Percentiles rank a stretch among this genome's conserved stretches.
These are phyloP conservation scores for Phalaenopsis aphrodite DNA, from an alignment of 106 monocot species.

Conservation along the genomic window DNA sequence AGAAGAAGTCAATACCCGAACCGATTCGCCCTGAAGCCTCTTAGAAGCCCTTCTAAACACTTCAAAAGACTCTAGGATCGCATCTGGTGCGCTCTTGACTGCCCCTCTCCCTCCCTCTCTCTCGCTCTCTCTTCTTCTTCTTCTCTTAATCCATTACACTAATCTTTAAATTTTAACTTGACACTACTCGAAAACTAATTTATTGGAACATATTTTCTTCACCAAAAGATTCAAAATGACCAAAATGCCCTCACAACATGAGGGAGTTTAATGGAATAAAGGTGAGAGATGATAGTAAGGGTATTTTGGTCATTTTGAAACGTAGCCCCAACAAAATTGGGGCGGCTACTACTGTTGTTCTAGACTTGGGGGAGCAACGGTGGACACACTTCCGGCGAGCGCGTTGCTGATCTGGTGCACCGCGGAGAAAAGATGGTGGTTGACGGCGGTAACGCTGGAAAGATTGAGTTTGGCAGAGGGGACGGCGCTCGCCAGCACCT, in stretches of 20 bases:
- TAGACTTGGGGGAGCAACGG: background rate
- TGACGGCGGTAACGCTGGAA: constrained; percentile 72
- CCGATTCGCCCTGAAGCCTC: constrained; percentile 37
- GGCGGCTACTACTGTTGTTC: background rate
- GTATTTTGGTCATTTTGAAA: constrained; percentile 41
- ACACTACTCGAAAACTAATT: background rate
- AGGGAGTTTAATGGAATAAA: background rate
- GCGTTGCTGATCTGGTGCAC: constrained; percentile 66
- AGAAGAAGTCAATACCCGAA: constrained; percentile 99
- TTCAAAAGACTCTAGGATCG: constrained; percentile 18
- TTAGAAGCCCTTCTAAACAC: background rate
- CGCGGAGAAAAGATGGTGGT: constrained; percentile 62
- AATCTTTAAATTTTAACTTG: no score
- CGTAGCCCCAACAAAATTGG: background rate
- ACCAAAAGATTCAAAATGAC: no score
- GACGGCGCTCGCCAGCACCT: constrained; percentile 69
- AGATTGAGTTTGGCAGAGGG: constrained; percentile 83
- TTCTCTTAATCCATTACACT: background rate
- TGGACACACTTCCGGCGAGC: constrained; percentile 7
- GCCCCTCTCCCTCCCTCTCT: constrained; percentile 18
- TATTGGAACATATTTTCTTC: background rate
- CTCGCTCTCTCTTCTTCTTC: background rate
- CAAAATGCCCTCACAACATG: background rate
- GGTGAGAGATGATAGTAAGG: background rate
- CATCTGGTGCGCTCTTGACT: constrained; percentile 99